Evolutionary conservation across 495 filamentous ascomycete species (phyloP), one percentile per base, ranked within the genome.

Genomic region (Pyrenula massariospora): DNA sequence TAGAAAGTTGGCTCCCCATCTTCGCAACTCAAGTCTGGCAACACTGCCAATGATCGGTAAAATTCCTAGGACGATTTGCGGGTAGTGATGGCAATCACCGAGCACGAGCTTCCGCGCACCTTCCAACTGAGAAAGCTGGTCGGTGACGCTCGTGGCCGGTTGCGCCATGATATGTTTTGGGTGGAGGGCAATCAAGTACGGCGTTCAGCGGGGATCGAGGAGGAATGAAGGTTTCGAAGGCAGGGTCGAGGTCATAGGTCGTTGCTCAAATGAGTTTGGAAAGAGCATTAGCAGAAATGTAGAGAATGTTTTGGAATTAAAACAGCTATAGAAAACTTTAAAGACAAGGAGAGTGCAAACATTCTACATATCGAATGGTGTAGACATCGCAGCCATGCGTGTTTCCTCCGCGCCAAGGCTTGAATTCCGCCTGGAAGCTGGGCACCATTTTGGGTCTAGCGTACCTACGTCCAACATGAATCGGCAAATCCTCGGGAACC

Each of bases 1-100:
- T 42, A 99, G 76, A 67, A 99, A 99, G 23, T 96, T 90, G 22
- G 91, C 83, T 22, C 91, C 94, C 94, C 94, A 99, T 84, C 91
- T 77, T 69, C 89, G 85, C 61, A 96, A 71, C 69, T 95, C 88
- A 20, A 95, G 68, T 48, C 76, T 76, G 50, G 86, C 74, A 54
- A 77, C 74, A n/a, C 86, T 79, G 25, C 85, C 86, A 63, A 96
- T 85, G 64, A 97, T 89, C 22, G 91, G 89, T 2, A 96, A 78
- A 56, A 95, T 88, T 23, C 87, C 88, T 67, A 87, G 87, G 56
- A 97, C 81, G 67, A 99, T 90, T 66, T 87, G 88, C 25, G 84
- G 82, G 73, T 96, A 99, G 70, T 90, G 86, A 57, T 78, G 76
- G 25, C 89, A 73, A 71, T 96, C 89, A 49, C 81, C 80, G 50